Base-by-base conservation (phyloP, 2,329 filamentous ascomycete species). In the Neofusicoccum sp. region DNA sequence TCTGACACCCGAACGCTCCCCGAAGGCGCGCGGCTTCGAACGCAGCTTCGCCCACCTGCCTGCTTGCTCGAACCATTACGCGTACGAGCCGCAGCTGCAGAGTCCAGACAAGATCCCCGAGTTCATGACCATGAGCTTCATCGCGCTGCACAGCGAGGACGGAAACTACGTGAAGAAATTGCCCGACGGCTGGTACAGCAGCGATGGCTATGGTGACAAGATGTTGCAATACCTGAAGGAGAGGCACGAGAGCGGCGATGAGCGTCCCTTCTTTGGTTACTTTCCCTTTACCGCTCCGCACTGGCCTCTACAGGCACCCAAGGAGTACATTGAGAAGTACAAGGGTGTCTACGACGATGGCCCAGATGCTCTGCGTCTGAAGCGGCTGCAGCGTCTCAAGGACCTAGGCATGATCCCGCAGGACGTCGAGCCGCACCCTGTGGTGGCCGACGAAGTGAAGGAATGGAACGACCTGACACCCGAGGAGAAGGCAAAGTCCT, bases 281-380 rank as follows among this genome's bases (percentile, higher is more conserved):
- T 76, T 85, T 2, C 84, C 85, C 1, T 88, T 87, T 70, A 85
- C 85, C 0, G 86, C 85, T 0, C 85, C 85, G 1, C 85, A 88
- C 66, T 88, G 86, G 86, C 86, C 86, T 1, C 73, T 88, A 6
- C 86, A 88, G 67, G 84, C 84, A 0, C 84, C 85, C 0, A 75
- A 78, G 56, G 80, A 85, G 64, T 81, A 83, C 61, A 81, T 84
- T 47, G 77, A 80, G 16, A 84, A 86, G 66, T 88, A 88, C 71
- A 79, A 79, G 12, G 85, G 85, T 16, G 75, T 85, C 0, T 89
- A 89, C 68, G 82, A 87, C 52, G 84, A 86, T 4, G 86, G 87
- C 0, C 86, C 86, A 0, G 83, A 86, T 22, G 83, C 78, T 0
- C 78, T 89, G 9, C 78, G 86, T 1, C 69, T 80, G 63, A 78